These are phyloP conservation scores for Pilaira anomala DNA, from an alignment of 192 early-diverging fungal genomes.

Conservation along the genomic window DNA sequence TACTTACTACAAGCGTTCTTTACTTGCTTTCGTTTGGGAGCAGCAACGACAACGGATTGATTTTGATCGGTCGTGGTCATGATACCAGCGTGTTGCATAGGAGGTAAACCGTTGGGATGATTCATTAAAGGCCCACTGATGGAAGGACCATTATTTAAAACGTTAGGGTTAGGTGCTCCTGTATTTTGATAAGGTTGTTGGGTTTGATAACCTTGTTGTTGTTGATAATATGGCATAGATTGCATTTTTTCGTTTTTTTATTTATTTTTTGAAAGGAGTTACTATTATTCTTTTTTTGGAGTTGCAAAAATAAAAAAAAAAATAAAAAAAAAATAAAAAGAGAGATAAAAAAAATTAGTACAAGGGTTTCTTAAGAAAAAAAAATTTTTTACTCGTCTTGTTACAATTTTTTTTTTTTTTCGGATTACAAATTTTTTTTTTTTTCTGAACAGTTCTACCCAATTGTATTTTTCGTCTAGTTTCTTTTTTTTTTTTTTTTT, in stretches of 20 bases:
- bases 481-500: background rate
- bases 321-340: background rate
- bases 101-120: conserved; percentile 25
- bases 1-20: conserved; percentile 37
- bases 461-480: too few species aligned
- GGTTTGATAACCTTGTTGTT: conserved; percentile 16
- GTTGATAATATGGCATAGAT: conserved; percentile 20
- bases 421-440: conserved; percentile 3
- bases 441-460: conserved; percentile 1
- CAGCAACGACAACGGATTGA: background rate
- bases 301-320: background rate
- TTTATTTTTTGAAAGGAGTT: background rate
- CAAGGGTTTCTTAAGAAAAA: conserved; percentile 1
- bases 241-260: conserved; percentile 17
- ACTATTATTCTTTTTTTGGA: background rate
- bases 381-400: conserved; percentile 2
- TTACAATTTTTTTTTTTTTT: conserved; percentile 6
- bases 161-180: conserved; percentile 6
- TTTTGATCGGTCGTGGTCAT: background rate
- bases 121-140: conserved; percentile 5
- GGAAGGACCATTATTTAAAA: conserved; percentile 9
- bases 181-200: conserved; percentile 16
- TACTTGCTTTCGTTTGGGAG: conserved; percentile 34
- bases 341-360: background rate
- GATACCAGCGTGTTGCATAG: conserved; percentile 20